Evolutionary conservation across 768 basidiomycete genomes (phyloP).

Genomic region (Pleurotus citrinopileatus): DNA sequence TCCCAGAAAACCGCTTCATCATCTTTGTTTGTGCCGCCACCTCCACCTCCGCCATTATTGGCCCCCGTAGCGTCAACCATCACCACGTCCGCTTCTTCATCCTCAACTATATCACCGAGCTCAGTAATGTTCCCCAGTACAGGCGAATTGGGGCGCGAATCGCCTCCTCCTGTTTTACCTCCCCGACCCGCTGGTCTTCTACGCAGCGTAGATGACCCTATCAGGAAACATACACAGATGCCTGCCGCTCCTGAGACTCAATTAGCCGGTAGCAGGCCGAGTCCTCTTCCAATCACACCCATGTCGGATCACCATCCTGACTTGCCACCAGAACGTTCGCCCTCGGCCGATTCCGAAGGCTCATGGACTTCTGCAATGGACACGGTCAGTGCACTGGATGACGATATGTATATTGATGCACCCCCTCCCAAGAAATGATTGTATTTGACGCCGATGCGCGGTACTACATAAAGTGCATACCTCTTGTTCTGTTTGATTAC

Average conservation of each 20-base stretch:
- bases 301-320: neutral
- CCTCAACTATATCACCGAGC: neutral
- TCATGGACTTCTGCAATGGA: constrained; percentile 8
- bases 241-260: neutral
- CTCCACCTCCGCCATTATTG: neutral
- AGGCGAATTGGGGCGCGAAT: neutral
- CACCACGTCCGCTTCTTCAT: neutral
- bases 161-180: neutral
- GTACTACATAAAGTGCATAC: neutral
- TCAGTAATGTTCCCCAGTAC: neutral
- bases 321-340: constrained; percentile 4
- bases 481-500: neutral
- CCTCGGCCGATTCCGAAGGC: constrained; percentile 5
- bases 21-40: neutral
- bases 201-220: neutral
- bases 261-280: neutral
- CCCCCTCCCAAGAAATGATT: neutral
- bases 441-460: neutral
- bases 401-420: neutral
- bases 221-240: neutral
- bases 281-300: neutral
- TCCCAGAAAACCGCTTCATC: neutral
- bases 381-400: neutral
- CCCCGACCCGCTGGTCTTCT: neutral
- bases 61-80: neutral